Percentiles rank a stretch among this genome's conserved stretches.
These are phyloP conservation scores for Daedaleopsis sinensis DNA, from an alignment of 768 basidiomycete species.

Conservation along the genomic window DNA sequence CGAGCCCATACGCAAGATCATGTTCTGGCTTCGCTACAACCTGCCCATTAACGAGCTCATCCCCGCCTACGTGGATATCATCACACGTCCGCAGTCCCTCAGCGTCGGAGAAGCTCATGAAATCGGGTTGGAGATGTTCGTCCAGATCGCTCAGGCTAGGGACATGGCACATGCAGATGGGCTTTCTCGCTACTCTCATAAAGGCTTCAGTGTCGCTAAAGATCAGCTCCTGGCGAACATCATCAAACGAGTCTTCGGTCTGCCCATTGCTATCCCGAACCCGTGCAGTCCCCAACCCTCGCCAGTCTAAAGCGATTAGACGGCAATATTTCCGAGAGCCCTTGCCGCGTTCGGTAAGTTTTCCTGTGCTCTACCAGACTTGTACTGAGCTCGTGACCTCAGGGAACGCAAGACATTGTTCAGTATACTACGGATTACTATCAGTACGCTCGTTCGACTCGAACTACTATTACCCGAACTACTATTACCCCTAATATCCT, in stretches of 20 bases:
- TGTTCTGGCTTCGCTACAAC: slow-evolving; percentile 18
- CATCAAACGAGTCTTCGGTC: not conserved
- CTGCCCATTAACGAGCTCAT: slow-evolving; percentile 12
- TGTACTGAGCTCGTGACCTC: too few species aligned
- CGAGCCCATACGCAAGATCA: slow-evolving; percentile 14
- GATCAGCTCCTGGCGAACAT: not conserved
- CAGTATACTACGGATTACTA: too few species aligned
- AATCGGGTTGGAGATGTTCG: slow-evolving; percentile 6
- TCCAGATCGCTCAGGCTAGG: slow-evolving; percentile 13
- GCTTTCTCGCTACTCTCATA: slow-evolving; percentile 2
- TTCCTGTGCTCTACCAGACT: too few species aligned
- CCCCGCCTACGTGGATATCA: slow-evolving; percentile 12
- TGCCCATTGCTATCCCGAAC: not conserved
- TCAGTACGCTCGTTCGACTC: not conserved
- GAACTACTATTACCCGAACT: too few species aligned
- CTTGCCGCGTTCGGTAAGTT: too few species aligned
- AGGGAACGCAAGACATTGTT: too few species aligned
- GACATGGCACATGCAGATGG: slow-evolving; percentile 12
- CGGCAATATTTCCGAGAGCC: too few species aligned
- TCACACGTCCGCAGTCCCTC: slow-evolving; percentile 11
- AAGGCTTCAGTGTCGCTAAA: not conserved
- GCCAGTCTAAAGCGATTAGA: too few species aligned
- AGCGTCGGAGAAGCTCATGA: slow-evolving; percentile 11
- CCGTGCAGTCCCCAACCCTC: not conserved
- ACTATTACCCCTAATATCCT: too few species aligned